phyloP scores from a whole-genome alignment of 306 rosid genomes.

The Sechiopsis laciniata region DNA sequence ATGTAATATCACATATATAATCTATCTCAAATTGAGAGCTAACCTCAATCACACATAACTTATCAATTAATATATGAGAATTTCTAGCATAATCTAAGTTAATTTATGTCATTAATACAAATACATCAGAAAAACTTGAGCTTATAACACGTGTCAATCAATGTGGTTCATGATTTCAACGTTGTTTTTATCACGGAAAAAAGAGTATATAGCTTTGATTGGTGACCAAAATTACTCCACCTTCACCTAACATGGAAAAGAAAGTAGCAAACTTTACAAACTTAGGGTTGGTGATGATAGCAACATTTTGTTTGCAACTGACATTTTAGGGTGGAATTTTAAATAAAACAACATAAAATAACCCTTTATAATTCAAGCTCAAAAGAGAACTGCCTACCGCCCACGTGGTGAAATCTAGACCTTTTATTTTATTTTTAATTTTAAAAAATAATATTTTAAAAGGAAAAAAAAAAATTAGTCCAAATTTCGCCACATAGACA shows the following conservation, averaged over 20 bases:
- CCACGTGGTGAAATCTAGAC: too few species aligned
- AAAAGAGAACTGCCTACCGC: background rate
- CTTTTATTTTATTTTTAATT: too few species aligned
- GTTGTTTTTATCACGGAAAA: background rate
- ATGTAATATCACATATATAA: background rate
- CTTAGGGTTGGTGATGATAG: constrained; percentile 4
- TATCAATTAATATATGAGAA: background rate
- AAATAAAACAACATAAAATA: background rate
- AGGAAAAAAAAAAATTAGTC: too few species aligned
- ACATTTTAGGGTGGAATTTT: background rate
- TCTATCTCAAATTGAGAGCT: too few species aligned
- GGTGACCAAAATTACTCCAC: constrained; percentile 12
- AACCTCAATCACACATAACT: background rate
- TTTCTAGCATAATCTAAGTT: background rate
- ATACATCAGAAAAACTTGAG: background rate
- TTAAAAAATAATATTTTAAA: too few species aligned
- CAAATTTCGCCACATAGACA: too few species aligned
- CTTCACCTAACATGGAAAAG: background rate
- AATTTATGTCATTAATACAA: background rate
- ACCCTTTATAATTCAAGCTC: background rate
- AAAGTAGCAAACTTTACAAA: background rate
- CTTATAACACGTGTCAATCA: background rate
- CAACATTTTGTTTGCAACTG: background rate
- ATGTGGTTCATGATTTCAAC: background rate
- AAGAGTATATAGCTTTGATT: background rate